These are phyloP conservation scores for Cordyceps javanica DNA, from an alignment of 2,329 filamentous ascomycete genomes.

Conservation along the genomic window DNA sequence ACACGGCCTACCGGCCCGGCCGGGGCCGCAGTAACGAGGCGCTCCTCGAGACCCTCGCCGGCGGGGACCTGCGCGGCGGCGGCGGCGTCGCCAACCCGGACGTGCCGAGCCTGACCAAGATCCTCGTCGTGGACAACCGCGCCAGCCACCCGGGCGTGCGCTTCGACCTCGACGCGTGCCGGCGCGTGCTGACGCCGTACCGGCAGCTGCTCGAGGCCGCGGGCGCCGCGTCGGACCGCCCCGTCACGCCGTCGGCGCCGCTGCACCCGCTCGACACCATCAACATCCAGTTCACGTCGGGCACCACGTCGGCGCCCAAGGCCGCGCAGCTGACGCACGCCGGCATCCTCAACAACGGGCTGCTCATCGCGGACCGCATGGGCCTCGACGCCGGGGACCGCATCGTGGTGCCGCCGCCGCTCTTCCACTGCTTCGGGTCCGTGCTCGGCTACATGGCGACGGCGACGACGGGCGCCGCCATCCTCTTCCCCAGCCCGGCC, in stretches of 20 bases:
- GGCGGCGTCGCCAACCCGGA: slow-evolving; percentile 31
- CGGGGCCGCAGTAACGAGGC: slow-evolving; percentile 47
- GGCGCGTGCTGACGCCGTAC: slow-evolving; percentile 40
- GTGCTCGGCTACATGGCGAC: slow-evolving; percentile 96
- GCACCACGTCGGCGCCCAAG: slow-evolving; percentile 88
- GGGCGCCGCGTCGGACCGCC: slow-evolving; percentile 21
- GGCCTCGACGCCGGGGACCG: slow-evolving; percentile 66
- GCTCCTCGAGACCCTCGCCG: slow-evolving; percentile 36
- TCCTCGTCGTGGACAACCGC: slow-evolving; percentile 79
- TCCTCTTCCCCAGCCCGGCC: slow-evolving; percentile 80
- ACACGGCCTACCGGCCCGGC: slow-evolving; percentile 61
- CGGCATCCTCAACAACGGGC: slow-evolving; percentile 88
- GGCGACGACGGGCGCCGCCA: slow-evolving; percentile 68
- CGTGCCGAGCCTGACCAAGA: slow-evolving; percentile 62
- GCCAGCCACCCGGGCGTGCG: slow-evolving; percentile 34
- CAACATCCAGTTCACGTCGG: slow-evolving; percentile 95
- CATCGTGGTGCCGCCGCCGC: slow-evolving; percentile 77
- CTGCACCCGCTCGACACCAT: slow-evolving; percentile 63
- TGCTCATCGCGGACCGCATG: slow-evolving; percentile 80
- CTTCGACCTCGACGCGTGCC: slow-evolving; percentile 37
- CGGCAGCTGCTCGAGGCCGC: slow-evolving; percentile 31
- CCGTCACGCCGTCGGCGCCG: slow-evolving; percentile 37
- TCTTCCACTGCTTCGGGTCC: slow-evolving; percentile 88
- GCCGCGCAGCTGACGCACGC: slow-evolving; percentile 82
- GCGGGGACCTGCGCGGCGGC: slow-evolving; percentile 33